Conservation (phyloP, 1,284 basidiomycete species). For the Ceratobasidium sp. region DNA sequence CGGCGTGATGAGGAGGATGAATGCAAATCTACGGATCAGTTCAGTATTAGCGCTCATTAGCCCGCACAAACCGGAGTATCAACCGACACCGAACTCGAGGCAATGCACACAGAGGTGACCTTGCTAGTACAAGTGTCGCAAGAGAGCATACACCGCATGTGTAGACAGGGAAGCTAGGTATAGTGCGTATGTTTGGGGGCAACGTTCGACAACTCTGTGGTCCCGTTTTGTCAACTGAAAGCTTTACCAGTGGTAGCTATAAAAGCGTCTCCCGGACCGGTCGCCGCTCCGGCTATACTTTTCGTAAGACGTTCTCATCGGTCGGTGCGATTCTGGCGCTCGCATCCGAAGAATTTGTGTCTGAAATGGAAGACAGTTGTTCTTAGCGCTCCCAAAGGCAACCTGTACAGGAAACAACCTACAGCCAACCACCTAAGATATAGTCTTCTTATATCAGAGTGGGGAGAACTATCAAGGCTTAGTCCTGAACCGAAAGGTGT, state of each 20-base stretch:
- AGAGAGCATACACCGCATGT: too few species aligned
- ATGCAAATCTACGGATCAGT: not conserved
- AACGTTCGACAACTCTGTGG: not conserved
- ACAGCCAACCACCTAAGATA: conserved; percentile 86
- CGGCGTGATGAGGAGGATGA: not conserved
- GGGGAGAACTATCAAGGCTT: too few species aligned
- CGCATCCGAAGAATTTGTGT: not conserved
- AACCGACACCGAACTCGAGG: not conserved
- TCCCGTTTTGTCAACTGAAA: not conserved
- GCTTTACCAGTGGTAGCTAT: not conserved
- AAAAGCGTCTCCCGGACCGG: not conserved
- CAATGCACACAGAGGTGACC: not conserved
- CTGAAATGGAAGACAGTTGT: not conserved
- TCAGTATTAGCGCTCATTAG: not conserved
- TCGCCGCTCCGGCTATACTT: not conserved
- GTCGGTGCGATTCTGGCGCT: not conserved
- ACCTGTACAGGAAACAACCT: conserved; percentile 52
- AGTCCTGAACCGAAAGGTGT: too few species aligned
- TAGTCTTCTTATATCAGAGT: conserved; percentile 71
- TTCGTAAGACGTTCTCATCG: not conserved
- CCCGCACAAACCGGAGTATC: not conserved
- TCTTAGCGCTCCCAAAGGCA: not conserved
- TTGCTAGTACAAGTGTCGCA: not conserved
- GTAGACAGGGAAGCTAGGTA: not conserved
- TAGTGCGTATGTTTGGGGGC: not conserved